Conservation (phyloP, 306 rosid species). For the Sophora flavescens region DNA sequence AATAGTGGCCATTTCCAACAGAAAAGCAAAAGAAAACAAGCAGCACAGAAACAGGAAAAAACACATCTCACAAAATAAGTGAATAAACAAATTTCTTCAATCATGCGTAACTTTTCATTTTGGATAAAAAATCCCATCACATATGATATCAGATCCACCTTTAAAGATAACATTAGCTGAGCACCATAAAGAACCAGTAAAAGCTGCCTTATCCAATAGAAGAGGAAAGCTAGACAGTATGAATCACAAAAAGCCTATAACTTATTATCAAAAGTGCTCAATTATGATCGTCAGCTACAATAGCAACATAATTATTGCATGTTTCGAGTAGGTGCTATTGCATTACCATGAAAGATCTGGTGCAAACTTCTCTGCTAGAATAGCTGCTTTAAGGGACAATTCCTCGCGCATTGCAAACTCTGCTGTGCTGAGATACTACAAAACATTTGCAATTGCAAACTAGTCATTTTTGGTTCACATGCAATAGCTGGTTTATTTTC, state of each 20-base stretch:
- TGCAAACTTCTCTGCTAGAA: conserved; percentile 99
- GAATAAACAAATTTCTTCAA: conserved; percentile 12
- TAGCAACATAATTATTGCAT: conserved; percentile 13
- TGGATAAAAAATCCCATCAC: background rate
- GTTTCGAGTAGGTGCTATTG: conserved; percentile 10
- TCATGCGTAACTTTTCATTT: conserved; percentile 10
- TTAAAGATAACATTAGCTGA: background rate
- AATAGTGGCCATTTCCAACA: background rate
- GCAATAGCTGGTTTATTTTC: conserved; percentile 42
- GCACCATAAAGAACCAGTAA: conserved; percentile 18
- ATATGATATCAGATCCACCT: background rate
- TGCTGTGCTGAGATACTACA: conserved; percentile 97
- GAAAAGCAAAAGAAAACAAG: background rate
- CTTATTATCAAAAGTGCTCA: conserved; percentile 10
- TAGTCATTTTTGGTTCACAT: conserved; percentile 41
- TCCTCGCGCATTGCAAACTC: conserved; percentile 99
- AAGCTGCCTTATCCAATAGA: conserved; percentile 18
- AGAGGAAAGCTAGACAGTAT: conserved; percentile 8
- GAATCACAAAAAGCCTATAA: conserved; percentile 2
- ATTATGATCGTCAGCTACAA: conserved; percentile 20
- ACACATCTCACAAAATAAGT: background rate
- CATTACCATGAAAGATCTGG: conserved; percentile 97
- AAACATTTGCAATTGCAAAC: conserved; percentile 49
- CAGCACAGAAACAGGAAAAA: conserved; percentile 20
- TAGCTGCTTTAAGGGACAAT: conserved; percentile 96